Evolutionary conservation across 2,329 filamentous ascomycete genomes (phyloP).

Genomic region (Exophiala lecanii-corni): DNA sequence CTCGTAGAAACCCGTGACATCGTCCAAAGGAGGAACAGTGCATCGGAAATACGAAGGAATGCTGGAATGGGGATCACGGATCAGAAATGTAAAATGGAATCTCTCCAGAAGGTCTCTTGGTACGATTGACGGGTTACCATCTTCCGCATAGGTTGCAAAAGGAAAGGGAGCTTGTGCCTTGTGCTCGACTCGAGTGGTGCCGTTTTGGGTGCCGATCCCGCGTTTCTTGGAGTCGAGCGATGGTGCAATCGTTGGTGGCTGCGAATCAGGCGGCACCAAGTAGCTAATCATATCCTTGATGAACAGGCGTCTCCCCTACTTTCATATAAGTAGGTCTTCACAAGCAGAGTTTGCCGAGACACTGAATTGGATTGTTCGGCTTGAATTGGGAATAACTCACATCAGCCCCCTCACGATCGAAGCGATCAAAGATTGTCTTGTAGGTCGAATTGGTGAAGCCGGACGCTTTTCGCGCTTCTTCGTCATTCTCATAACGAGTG

Average conservation of each 20-base stretch:
- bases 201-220: slow-evolving; percentile 51
- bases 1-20: slow-evolving; percentile 76
- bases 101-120: slow-evolving; percentile 67
- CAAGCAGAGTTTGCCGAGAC: neutral
- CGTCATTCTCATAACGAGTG: slow-evolving; percentile 70
- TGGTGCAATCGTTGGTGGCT: slow-evolving; percentile 66
- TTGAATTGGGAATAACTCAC: slow-evolving; percentile 51
- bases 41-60: slow-evolving; percentile 95
- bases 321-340: slow-evolving; percentile 36
- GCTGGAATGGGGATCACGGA: slow-evolving; percentile 86
- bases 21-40: slow-evolving; percentile 79
- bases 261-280: slow-evolving; percentile 68
- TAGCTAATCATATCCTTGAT: slow-evolving; percentile 99
- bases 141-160: slow-evolving; percentile 56
- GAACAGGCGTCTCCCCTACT: slow-evolving; percentile 82
- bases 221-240: slow-evolving; percentile 62
- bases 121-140: slow-evolving; percentile 77
- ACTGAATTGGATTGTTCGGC: too few relatives aligned
- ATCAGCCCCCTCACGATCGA: slow-evolving; percentile 69
- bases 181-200: neutral
- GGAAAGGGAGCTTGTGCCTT: slow-evolving; percentile 47
- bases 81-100: slow-evolving; percentile 95
- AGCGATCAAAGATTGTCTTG: slow-evolving; percentile 66
- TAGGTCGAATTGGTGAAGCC: slow-evolving; percentile 44
- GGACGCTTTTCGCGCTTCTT: slow-evolving; percentile 40